phyloP scores from a whole-genome alignment of 2,329 filamentous ascomycete genomes.

The Colletotrichum kahawae region DNA sequence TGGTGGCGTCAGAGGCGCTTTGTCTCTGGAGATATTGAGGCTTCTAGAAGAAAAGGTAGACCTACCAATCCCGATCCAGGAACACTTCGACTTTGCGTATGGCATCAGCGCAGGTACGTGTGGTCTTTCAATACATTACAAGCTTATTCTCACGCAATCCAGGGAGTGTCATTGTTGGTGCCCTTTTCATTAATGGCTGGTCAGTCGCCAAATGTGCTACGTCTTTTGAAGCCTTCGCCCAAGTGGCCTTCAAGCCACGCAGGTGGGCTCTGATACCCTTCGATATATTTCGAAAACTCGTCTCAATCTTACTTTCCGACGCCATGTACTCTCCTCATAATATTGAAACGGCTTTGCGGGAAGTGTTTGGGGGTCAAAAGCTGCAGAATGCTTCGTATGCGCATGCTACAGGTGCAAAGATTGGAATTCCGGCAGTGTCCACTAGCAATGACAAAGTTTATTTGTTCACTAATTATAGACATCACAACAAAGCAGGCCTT shows the following conservation, averaged over 20 bases:
- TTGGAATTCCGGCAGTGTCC: not conserved
- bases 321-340: not conserved
- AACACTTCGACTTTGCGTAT: not conserved
- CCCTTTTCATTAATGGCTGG: not conserved
- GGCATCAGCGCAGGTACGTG: not conserved
- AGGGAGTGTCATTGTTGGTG: not conserved
- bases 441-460: not conserved
- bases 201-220: not conserved
- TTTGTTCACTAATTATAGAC: not conserved
- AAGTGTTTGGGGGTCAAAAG: not conserved
- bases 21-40: not conserved
- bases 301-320: not conserved
- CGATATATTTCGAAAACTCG: not conserved
- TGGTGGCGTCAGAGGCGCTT: not conserved
- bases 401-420: not conserved
- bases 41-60: not conserved
- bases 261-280: not conserved
- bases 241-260: not conserved
- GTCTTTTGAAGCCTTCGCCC: not conserved
- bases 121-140: not conserved
- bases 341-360: not conserved
- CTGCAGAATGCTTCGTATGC: not conserved
- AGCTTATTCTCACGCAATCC: not conserved
- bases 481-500: not conserved
- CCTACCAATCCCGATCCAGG: not conserved